A percentile compares a stretch with the other conserved stretches of the same genome.
phyloP scores from a whole-genome alignment of 169 alveolate genomes.

The Eimeria maxima region DNA sequence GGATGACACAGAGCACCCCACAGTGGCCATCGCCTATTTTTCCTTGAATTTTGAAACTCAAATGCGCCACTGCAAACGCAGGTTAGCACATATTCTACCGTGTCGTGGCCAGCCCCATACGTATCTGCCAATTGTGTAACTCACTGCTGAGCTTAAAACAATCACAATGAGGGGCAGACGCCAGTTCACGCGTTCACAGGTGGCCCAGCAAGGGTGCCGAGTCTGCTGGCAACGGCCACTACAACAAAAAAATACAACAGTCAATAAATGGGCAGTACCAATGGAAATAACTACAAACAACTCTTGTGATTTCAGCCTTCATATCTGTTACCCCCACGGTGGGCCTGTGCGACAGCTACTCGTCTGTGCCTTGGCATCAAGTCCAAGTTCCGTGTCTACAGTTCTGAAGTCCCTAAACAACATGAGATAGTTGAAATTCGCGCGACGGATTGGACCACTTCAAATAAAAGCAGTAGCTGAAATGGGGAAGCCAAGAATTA shows the following conservation, averaged over 20 bases:
- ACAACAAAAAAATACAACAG: not conserved
- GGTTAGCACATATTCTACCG: not conserved
- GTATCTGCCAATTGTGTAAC: not conserved
- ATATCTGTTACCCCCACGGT: too few species aligned
- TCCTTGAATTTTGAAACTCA: not conserved
- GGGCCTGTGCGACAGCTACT: too few species aligned
- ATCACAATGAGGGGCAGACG: not conserved
- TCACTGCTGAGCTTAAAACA: not conserved
- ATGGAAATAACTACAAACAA: too few species aligned
- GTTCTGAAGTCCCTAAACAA: not conserved
- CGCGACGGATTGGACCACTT: too few species aligned
- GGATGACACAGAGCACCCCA: not conserved
- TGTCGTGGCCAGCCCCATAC: not conserved
- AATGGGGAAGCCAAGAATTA: too few species aligned
- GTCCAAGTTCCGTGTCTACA: not conserved
- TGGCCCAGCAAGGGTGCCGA: not conserved
- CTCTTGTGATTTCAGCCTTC: too few species aligned
- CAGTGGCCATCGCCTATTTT: not conserved
- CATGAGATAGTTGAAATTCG: not conserved
- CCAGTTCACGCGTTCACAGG: not conserved
- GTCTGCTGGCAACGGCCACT: not conserved
- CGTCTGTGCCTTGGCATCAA: too few species aligned
- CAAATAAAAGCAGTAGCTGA: too few species aligned
- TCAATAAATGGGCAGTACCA: not conserved
- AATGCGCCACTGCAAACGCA: not conserved